phyloP scores from a whole-genome alignment of 352 stramenopile genomes.

The Globisporangium camurandrum region DNA sequence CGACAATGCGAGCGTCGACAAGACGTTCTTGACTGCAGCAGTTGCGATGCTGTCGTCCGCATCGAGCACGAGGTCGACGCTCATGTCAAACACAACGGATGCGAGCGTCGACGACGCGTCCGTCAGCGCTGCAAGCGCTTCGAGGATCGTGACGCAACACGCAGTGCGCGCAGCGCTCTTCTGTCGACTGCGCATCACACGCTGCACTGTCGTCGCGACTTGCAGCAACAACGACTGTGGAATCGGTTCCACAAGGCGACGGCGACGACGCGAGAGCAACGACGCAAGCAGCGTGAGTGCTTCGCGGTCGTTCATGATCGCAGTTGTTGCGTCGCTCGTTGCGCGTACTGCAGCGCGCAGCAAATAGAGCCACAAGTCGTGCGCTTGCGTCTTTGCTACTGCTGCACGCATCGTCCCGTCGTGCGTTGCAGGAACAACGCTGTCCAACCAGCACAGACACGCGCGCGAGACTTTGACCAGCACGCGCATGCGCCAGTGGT shows the following conservation, averaged over 20 bases:
- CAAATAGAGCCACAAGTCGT: slow-evolving; percentile 9
- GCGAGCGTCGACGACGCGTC: slow-evolving; percentile 4
- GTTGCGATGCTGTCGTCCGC: neutral
- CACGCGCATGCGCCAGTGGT: slow-evolving; percentile 7
- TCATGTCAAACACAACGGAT: slow-evolving; percentile 7
- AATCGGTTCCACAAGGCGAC: too few species aligned
- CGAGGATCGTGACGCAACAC: slow-evolving; percentile 9
- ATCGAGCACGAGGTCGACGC: slow-evolving; percentile 13
- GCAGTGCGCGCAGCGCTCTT: slow-evolving; percentile 1
- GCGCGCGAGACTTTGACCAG: slow-evolving; percentile 13
- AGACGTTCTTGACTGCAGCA: neutral
- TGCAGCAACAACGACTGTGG: too few species aligned
- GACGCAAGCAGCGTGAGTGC: slow-evolving; percentile 5
- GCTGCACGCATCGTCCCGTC: neutral
- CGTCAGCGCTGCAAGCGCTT: slow-evolving; percentile 4
- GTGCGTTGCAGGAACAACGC: neutral
- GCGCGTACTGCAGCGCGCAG: neutral
- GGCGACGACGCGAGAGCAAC: slow-evolving; percentile 4
- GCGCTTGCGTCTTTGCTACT: neutral
- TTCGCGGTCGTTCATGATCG: neutral
- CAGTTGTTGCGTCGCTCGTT: neutral
- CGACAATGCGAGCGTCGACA: neutral
- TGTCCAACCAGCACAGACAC: slow-evolving; percentile 8
- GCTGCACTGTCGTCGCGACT: slow-evolving; percentile 6
- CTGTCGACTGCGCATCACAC: neutral